These are phyloP conservation scores for Nitzschia sp. DNA, from an alignment of 108 stramenopile species.

Conservation along the genomic window DNA sequence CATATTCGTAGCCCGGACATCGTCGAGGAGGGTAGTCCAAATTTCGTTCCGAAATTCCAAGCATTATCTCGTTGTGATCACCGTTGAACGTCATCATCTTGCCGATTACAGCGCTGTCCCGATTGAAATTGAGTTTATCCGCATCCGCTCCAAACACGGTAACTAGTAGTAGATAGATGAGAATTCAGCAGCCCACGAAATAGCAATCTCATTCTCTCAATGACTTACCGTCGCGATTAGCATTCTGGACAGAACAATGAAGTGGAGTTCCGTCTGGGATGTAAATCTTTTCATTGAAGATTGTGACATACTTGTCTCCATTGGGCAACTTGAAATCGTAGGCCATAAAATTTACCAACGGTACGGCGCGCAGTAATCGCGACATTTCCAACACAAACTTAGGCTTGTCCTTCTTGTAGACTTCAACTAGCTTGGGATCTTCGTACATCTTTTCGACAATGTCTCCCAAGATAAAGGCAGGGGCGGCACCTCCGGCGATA, in stretches of 20 bases:
- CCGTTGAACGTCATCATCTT: conserved; percentile 15
- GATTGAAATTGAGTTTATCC: not conserved
- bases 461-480: not conserved
- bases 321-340: not conserved
- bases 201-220: not conserved
- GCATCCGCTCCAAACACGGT: conserved; percentile 6
- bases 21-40: not conserved
- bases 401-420: not conserved
- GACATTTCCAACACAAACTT: not conserved
- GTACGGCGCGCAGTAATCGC: conserved; percentile 6
- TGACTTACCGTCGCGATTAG: conserved; percentile 17
- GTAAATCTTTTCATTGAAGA: not conserved
- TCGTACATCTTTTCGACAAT: conserved; percentile 10
- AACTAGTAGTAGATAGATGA: not conserved
- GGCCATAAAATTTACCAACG: conserved; percentile 14
- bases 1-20: conserved; percentile 7
- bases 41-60: not conserved
- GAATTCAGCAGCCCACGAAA: not conserved
- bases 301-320: conserved; percentile 3
- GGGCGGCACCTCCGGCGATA: conserved; percentile 17
- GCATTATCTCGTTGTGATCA: not conserved
- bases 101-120: not conserved
- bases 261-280: conserved; percentile 10
- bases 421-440: not conserved
- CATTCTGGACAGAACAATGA: conserved; percentile 7